Percentiles rank a stretch among this genome's conserved stretches.
phyloP scores from a whole-genome alignment of 306 rosid species.

The Lablab purpureus region DNA sequence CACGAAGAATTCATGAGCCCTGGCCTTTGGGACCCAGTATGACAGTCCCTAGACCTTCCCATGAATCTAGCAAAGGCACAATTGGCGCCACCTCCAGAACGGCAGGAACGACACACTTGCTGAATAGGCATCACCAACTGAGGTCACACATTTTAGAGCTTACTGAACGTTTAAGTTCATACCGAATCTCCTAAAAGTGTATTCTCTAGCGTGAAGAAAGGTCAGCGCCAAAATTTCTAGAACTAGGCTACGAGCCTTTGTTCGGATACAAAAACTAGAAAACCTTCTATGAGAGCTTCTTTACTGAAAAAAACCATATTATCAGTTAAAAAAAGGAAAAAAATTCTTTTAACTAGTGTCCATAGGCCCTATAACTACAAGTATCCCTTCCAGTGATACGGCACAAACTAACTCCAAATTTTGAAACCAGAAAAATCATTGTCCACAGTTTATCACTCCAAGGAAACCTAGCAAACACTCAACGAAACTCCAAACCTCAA shows the following conservation, averaged over 20 bases:
- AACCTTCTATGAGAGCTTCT: too few relatives aligned
- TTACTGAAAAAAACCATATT: too few relatives aligned
- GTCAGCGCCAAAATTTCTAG: constrained; percentile 1
- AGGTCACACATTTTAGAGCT: background rate
- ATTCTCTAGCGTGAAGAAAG: background rate
- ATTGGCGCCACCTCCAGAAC: background rate
- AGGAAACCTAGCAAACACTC: background rate
- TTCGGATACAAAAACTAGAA: too few relatives aligned
- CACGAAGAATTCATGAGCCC: background rate
- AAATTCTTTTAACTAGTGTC: too few relatives aligned
- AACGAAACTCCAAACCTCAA: constrained; percentile 20
- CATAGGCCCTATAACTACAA: background rate
- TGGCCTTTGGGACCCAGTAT: background rate
- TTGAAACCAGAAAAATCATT: background rate
- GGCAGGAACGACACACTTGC: background rate
- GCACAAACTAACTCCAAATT: constrained; percentile 21
- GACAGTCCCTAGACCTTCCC: background rate
- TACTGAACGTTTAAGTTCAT: background rate
- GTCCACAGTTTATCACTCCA: background rate
- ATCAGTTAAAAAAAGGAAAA: too few relatives aligned
- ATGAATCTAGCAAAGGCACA: background rate
- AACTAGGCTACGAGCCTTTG: background rate
- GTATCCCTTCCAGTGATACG: background rate
- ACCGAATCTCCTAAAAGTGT: background rate
- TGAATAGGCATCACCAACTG: background rate